Conservation (phyloP, 148 eudicot genomes). For the Silene latifolia region DNA sequence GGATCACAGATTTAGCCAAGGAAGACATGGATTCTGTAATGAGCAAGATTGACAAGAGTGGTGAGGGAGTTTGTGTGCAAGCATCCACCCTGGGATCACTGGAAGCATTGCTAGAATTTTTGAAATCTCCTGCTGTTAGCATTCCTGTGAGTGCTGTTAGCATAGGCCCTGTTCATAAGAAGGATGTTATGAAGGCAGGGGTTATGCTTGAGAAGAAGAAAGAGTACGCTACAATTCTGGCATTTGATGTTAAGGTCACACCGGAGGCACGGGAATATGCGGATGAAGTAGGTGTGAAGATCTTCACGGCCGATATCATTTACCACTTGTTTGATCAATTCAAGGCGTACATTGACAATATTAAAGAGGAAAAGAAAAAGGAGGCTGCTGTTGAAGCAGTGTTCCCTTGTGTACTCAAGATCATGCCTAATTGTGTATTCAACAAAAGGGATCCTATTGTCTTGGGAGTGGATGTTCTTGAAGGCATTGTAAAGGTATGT, state of each 20-base stretch:
- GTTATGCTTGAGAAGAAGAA: conserved; percentile 97
- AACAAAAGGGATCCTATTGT: conserved; percentile 80
- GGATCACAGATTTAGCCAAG: conserved; percentile 60
- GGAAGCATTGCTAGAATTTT: conserved; percentile 79
- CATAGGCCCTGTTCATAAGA: conserved; percentile 92
- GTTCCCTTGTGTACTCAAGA: conserved; percentile 85
- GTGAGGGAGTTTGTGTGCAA: conserved; percentile 94
- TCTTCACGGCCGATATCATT: conserved; percentile 83
- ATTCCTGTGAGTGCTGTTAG: conserved; percentile 93
- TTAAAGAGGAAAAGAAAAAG: conserved; percentile 88
- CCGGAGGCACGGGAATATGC: conserved; percentile 89
- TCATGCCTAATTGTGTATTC: conserved; percentile 69
- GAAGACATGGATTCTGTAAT: conserved; percentile 79
- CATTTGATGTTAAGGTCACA: conserved; percentile 95
- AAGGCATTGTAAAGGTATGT: conserved; percentile 74
- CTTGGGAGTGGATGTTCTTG: conserved; percentile 85
- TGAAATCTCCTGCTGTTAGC: conserved; percentile 74
- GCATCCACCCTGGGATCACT: conserved; percentile 95
- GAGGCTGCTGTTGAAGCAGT: conserved; percentile 92
- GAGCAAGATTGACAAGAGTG: conserved; percentile 84
- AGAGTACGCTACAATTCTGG: conserved; percentile 91
- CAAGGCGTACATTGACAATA: conserved; percentile 84
- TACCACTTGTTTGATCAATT: conserved; percentile 92
- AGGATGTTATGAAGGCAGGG: conserved; percentile 94
- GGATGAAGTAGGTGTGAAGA: conserved; percentile 80